Conservation (phyloP, 2,329 filamentous ascomycete species). For the Verticillium albo-atrum region DNA sequence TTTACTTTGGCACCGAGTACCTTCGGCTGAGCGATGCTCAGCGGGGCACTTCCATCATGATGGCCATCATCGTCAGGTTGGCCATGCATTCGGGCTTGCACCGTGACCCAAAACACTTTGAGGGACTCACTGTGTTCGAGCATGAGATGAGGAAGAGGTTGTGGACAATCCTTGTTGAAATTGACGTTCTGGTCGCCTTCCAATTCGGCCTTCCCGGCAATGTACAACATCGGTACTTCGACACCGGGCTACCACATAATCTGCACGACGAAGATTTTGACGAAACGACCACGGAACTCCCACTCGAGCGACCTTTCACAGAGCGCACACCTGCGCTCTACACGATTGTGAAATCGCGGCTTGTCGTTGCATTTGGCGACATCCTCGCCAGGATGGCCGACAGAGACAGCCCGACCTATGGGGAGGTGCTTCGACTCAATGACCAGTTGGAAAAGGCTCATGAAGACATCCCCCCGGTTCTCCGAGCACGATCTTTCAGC, state of each 20-base stretch:
- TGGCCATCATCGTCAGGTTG: conserved; percentile 26
- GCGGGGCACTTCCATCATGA: conserved; percentile 19
- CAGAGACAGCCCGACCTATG: conserved; percentile 23
- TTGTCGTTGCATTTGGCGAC: conserved; percentile 18
- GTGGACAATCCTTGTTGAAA: conserved; percentile 34
- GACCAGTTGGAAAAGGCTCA: conserved; percentile 27
- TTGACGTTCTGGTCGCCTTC: conserved; percentile 36
- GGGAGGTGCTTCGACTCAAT: conserved; percentile 29
- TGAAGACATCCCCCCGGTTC: conserved; percentile 4
- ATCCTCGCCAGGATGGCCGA: conserved; percentile 12
- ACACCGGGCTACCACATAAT: conserved; percentile 38
- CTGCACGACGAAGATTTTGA: conserved; percentile 38
- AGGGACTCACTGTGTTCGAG: conserved; percentile 30
- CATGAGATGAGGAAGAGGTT: conserved; percentile 40
- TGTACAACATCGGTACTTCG: conserved; percentile 31
- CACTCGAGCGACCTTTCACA: conserved; percentile 24
- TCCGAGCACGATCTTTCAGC: background rate
- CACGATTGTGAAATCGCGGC: conserved; percentile 17
- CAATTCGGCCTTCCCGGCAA: conserved; percentile 42
- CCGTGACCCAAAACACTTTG: conserved; percentile 36
- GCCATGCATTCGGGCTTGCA: conserved; percentile 38
- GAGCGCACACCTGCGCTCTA: conserved; percentile 21
- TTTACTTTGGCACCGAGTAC: conserved; percentile 9
- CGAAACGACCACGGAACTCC: conserved; percentile 24
- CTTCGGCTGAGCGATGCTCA: conserved; percentile 1